Percentiles rank a stretch among this genome's conserved stretches.
phyloP scores from a whole-genome alignment of 129 eudicot genomes.

The Arctium lappa region DNA sequence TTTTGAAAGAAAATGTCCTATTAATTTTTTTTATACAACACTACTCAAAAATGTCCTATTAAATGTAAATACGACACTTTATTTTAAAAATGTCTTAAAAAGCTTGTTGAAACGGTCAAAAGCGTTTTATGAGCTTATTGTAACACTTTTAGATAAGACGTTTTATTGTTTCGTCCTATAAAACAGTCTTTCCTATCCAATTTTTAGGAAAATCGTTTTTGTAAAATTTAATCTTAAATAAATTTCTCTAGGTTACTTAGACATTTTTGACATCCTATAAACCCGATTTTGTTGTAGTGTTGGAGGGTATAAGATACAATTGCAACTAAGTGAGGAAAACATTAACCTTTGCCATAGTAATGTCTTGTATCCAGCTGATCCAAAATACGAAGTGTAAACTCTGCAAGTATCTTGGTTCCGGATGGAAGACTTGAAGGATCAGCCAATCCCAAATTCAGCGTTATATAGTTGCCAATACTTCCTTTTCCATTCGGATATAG shows the following conservation, averaged over 20 bases:
- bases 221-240: not conserved
- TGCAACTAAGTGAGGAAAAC: not conserved
- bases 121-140: no score
- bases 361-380: slow-evolving; percentile 40
- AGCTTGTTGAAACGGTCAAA: no score
- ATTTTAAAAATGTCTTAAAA: no score
- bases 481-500: slow-evolving; percentile 49
- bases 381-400: slow-evolving; percentile 45
- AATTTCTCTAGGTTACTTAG: not conserved
- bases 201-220: no score
- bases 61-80: not conserved
- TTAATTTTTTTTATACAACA: not conserved
- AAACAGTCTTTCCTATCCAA: not conserved
- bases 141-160: not conserved
- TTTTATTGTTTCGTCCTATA: not conserved
- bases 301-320: not conserved
- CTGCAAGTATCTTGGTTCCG: slow-evolving; percentile 42
- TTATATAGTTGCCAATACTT: slow-evolving; percentile 30
- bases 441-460: slow-evolving; percentile 40
- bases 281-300: no score
- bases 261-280: not conserved
- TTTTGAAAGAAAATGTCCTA: not conserved
- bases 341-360: slow-evolving; percentile 41
- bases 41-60: not conserved
- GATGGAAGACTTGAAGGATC: slow-evolving; percentile 44